A percentile compares a stretch with the other conserved stretches of the same genome.
Evolutionary conservation across 495 filamentous ascomycete species (phyloP).

Genomic region (Achaetomiella virescens): DNA sequence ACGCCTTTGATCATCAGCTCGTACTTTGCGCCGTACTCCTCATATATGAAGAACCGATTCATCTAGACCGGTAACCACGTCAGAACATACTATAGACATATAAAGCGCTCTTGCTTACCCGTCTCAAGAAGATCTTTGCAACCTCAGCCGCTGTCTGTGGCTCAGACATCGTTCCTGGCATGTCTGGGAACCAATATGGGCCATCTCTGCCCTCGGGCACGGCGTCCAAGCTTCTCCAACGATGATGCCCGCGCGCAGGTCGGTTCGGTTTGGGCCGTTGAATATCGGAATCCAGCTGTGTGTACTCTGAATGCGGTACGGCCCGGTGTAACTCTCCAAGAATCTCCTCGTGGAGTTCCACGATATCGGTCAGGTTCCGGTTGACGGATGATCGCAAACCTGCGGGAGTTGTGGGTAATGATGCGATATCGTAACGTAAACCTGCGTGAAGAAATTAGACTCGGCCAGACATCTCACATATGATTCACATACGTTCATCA

Average conservation of each 20-base stretch:
- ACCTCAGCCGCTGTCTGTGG: constrained; percentile 67
- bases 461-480: not conserved
- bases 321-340: constrained; percentile 57
- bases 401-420: constrained; percentile 49
- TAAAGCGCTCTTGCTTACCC: constrained; percentile 44
- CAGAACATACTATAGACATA: not conserved
- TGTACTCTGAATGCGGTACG: constrained; percentile 58
- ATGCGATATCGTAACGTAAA: constrained; percentile 61
- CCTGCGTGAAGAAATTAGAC: constrained; percentile 34
- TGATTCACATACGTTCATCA: constrained; percentile 64
- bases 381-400: constrained; percentile 57
- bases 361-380: constrained; percentile 60
- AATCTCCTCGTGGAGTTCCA: constrained; percentile 65
- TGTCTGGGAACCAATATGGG: constrained; percentile 38
- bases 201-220: constrained; percentile 46
- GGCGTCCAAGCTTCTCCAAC: constrained; percentile 56
- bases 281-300: constrained; percentile 36
- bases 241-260: constrained; percentile 36
- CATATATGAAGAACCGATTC: constrained; percentile 74
- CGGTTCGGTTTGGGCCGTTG: constrained; percentile 11
- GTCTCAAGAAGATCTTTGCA: constrained; percentile 67
- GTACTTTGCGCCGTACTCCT: constrained; percentile 82
- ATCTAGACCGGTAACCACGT: constrained; percentile 44
- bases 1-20: constrained; percentile 75
- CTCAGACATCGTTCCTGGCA: constrained; percentile 55